These are phyloP conservation scores for Mycosphaerella sp. DNA, from an alignment of 2,329 filamentous ascomycete species.

Conservation along the genomic window DNA sequence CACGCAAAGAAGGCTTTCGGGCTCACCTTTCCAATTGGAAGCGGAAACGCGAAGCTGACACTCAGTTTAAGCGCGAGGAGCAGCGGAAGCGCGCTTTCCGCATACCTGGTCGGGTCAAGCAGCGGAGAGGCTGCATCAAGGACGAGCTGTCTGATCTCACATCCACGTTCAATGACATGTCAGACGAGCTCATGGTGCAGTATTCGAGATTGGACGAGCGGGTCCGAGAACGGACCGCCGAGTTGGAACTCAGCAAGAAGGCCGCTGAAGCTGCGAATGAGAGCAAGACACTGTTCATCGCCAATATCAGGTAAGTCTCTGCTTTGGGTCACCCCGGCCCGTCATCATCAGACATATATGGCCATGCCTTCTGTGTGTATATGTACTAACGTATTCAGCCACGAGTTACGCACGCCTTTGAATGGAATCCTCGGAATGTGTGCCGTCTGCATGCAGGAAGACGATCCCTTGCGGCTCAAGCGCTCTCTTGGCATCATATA, in stretches of 20 bases:
- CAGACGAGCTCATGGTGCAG: slow-evolving; percentile 79
- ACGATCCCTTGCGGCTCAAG: slow-evolving; percentile 70
- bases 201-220: slow-evolving; percentile 79
- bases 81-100: slow-evolving; percentile 56
- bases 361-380: no score
- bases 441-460: slow-evolving; percentile 86
- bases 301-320: slow-evolving; percentile 62
- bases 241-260: slow-evolving; percentile 84
- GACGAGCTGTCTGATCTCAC: slow-evolving; percentile 83
- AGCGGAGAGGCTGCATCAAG: slow-evolving; percentile 66
- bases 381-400: slow-evolving; percentile 26
- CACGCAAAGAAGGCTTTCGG: slow-evolving; percentile 44
- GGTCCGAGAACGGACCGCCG: slow-evolving; percentile 72
- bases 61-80: slow-evolving; percentile 33
- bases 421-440: slow-evolving; percentile 96
- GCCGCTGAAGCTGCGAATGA: slow-evolving; percentile 92
- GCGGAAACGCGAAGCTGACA: slow-evolving; percentile 19
- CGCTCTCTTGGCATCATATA: slow-evolving; percentile 82
- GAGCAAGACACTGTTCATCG: slow-evolving; percentile 95
- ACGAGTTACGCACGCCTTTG: slow-evolving; percentile 85
- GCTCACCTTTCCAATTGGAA: slow-evolving; percentile 27
- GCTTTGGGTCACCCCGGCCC: no score
- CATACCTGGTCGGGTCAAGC: slow-evolving; percentile 75
- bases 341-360: no score
- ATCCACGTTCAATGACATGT: slow-evolving; percentile 87